Percentiles rank a stretch among this genome's conserved stretches.
Conservation (phyloP, 805 yeast genomes). For the Ogataea trehalophila region DNA sequence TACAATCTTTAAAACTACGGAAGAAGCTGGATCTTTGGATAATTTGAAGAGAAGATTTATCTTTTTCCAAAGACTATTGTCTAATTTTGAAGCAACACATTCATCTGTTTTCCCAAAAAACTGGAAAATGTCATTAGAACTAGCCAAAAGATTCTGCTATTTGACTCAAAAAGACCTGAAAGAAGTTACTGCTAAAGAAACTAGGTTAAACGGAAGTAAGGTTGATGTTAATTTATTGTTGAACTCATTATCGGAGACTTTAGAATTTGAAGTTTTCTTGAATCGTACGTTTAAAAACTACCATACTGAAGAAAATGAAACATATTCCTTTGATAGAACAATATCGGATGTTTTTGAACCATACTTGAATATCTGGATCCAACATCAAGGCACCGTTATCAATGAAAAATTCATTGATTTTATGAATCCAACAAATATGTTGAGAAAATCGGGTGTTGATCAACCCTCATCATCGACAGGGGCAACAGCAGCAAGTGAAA, state of each 20-base stretch:
- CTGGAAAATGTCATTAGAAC: constrained; percentile 66
- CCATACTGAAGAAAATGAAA: constrained; percentile 29
- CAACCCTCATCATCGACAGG: not conserved
- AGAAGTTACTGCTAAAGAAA: constrained; percentile 40
- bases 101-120: constrained; percentile 54
- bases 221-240: constrained; percentile 63
- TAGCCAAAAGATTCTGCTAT: constrained; percentile 61
- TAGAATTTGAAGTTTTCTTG: constrained; percentile 77
- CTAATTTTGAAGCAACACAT: constrained; percentile 48
- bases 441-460: constrained; percentile 33
- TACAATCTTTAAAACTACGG: constrained; percentile 68
- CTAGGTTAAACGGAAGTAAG: constrained; percentile 27
- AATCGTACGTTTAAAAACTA: constrained; percentile 54
- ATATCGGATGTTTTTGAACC: constrained; percentile 79
- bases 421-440: constrained; percentile 52
- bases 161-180: constrained; percentile 65
- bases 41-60: constrained; percentile 78
- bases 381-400: constrained; percentile 68
- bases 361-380: constrained; percentile 78
- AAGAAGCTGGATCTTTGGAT: constrained; percentile 93
- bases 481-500: constrained; percentile 3
- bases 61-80: constrained; percentile 69
- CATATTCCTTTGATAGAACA: constrained; percentile 32
- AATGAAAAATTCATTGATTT: constrained; percentile 61
- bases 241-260: constrained; percentile 64